Evolutionary conservation across 371 early-diverging fungal genomes (phyloP), one percentile per base, ranked within the genome.

Genomic region (Actinomortierella ambigua): DNA sequence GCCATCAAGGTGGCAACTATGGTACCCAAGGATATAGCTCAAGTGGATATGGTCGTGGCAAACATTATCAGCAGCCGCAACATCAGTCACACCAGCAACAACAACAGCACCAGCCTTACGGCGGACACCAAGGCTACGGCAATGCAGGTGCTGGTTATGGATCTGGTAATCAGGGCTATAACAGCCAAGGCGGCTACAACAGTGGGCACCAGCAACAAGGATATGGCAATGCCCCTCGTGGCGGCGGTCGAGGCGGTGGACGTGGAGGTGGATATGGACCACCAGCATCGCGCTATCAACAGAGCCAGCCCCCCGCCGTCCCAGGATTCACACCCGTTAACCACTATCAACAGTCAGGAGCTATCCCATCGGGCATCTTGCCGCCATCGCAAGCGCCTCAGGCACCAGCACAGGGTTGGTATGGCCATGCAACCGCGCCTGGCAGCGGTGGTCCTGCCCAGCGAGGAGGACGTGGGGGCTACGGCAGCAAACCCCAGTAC

Each of bases 321-420:
- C 61, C 69, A 49, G 61, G 65, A 6, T 69, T 69, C 28, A 57
- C 69, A 27, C 69, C 69, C 20, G 69, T 69, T 13, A 69, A 69
- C 61, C 55, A 57, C 41, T 69, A 69, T 53, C 63, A 63, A 6
- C 47, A 57, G 1, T 61, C 64, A 14, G 69, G 54, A 54, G 65
- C 63, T 14, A 17, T 69, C 26, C 65, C 69, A 23, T 59, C 59
- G 29, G 69, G 69, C 22, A 68, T 68, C 40, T 14, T 69, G 22
- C 69, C 65, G 22, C 61, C 48, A 23, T 49, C 63, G 1, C 56
- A 40, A 4, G 57, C 60, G 9, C 58, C 69, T 24, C 28, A 24
- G 11, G 29, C 60, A 39, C 54, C 53, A 18, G 41, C 58, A 5
- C 59, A 58, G 39, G 58, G 58, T 17, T 69, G 69, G 69, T 69